Evolutionary conservation across 2,329 filamentous ascomycete species (phyloP).

Genomic region (Sporothrix inflata): DNA sequence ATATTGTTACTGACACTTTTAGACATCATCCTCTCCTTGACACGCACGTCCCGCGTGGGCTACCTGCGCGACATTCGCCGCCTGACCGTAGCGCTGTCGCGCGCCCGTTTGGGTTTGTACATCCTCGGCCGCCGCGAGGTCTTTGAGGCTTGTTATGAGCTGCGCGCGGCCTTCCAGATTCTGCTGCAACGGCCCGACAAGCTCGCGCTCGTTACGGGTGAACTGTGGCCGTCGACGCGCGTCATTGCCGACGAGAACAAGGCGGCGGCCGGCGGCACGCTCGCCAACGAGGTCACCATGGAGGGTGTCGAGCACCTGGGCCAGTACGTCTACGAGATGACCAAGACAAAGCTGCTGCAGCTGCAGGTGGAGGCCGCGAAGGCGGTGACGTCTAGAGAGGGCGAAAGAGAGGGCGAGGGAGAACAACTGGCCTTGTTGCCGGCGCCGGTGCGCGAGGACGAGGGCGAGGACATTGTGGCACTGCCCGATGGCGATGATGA

Average conservation of each 20-base stretch:
- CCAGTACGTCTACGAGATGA: conserved; percentile 97
- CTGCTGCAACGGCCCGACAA: conserved; percentile 79
- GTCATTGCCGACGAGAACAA: conserved; percentile 51
- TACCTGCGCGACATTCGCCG: conserved; percentile 93
- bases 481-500: conserved; percentile 28
- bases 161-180: conserved; percentile 81
- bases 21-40: conserved; percentile 94
- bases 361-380: conserved; percentile 45
- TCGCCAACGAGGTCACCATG: conserved; percentile 70
- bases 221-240: conserved; percentile 77
- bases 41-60: conserved; percentile 83
- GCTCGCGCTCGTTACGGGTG: conserved; percentile 77
- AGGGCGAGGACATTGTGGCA: conserved; percentile 30
- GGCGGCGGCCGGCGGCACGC: conserved; percentile 64
- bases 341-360: conserved; percentile 62
- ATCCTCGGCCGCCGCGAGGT: conserved; percentile 85
- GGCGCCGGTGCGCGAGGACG: conserved; percentile 21
- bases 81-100: conserved; percentile 90
- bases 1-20: background rate
- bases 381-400: background rate
- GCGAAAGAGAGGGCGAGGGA: background rate
- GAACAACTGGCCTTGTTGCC: background rate
- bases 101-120: conserved; percentile 88
- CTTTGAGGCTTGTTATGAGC: conserved; percentile 86
- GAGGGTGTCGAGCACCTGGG: conserved; percentile 91